Conservation (phyloP, 495 filamentous ascomycete species). For the Penicillium arizonense region DNA sequence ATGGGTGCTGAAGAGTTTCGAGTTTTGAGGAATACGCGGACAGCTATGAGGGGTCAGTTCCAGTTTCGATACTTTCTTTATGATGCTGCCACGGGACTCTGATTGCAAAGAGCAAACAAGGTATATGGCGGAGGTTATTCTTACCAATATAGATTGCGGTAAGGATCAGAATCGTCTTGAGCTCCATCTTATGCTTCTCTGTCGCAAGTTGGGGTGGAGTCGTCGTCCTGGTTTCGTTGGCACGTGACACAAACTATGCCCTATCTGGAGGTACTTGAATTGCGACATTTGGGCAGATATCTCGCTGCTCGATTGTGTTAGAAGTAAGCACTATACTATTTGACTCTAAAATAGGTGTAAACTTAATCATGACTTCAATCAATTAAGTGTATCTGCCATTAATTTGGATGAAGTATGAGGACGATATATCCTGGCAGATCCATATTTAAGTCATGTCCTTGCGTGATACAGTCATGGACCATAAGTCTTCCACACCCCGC, state of each 20-base stretch:
- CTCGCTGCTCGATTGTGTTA: not conserved
- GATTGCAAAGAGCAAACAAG: not conserved
- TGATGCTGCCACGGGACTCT: too few species aligned
- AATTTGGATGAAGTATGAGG: too few species aligned
- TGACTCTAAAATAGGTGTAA: not conserved
- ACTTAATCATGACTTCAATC: not conserved
- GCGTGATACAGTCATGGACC: too few species aligned
- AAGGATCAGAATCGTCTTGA: slow-evolving; percentile 21
- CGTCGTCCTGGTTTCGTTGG: not conserved
- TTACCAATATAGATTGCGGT: slow-evolving; percentile 21
- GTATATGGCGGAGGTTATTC: not conserved
- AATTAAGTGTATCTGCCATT: not conserved
- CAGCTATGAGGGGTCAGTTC: slow-evolving; percentile 15
- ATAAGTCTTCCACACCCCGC: too few species aligned
- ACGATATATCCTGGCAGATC: too few species aligned
- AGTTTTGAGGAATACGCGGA: slow-evolving; percentile 16
- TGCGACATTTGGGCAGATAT: not conserved
- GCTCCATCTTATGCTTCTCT: slow-evolving; percentile 15
- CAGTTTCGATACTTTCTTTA: not conserved
- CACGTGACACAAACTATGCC: slow-evolving; percentile 7
- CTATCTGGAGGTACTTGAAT: not conserved
- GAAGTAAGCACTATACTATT: not conserved
- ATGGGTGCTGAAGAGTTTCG: slow-evolving; percentile 14
- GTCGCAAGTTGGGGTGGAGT: not conserved
- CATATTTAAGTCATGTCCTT: too few species aligned